These are phyloP conservation scores for Dendryphion nanum DNA, from an alignment of 2,329 filamentous ascomycete species.

Conservation along the genomic window DNA sequence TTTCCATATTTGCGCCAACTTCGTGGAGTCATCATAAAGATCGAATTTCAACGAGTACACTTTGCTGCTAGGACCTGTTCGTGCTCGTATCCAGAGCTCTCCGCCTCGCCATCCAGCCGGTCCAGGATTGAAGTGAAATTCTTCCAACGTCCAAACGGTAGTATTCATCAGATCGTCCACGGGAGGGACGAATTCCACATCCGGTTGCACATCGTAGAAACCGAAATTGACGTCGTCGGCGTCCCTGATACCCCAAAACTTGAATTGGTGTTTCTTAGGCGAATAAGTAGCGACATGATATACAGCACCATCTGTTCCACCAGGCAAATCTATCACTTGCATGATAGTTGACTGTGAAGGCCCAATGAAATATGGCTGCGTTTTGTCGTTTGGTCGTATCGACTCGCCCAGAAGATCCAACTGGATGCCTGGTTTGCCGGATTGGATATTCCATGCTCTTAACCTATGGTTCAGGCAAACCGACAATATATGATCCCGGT, in stretches of 20 bases:
- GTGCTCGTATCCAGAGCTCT: conserved; percentile 48
- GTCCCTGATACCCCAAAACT: conserved; percentile 79
- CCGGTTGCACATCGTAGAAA: conserved; percentile 70
- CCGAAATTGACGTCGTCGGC: conserved; percentile 57
- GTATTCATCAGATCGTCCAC: conserved; percentile 51
- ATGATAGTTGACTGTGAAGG: conserved; percentile 76
- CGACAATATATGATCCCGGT: conserved; percentile 64
- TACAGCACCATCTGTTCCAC: conserved; percentile 46
- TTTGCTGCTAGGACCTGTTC: conserved; percentile 61
- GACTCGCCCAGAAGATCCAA: conserved; percentile 72
- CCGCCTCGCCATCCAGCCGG: conserved; percentile 38
- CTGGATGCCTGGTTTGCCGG: conserved; percentile 72
- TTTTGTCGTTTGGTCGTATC: conserved; percentile 60
- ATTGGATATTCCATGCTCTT: conserved; percentile 85
- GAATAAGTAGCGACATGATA: conserved; percentile 80
- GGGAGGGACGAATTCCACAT: conserved; percentile 62
- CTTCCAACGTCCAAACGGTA: conserved; percentile 52
- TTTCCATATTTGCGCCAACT: conserved; percentile 69
- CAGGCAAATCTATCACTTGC: conserved; percentile 63
- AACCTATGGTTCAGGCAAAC: conserved; percentile 86
- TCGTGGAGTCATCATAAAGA: conserved; percentile 59
- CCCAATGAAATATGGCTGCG: conserved; percentile 73
- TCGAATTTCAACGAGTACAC: conserved; percentile 72
- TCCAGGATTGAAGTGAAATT: conserved; percentile 44
- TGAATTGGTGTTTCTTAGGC: conserved; percentile 87